Evolutionary conservation across 768 basidiomycete species (phyloP).

Genomic region (Leccinum aurantiacum): DNA sequence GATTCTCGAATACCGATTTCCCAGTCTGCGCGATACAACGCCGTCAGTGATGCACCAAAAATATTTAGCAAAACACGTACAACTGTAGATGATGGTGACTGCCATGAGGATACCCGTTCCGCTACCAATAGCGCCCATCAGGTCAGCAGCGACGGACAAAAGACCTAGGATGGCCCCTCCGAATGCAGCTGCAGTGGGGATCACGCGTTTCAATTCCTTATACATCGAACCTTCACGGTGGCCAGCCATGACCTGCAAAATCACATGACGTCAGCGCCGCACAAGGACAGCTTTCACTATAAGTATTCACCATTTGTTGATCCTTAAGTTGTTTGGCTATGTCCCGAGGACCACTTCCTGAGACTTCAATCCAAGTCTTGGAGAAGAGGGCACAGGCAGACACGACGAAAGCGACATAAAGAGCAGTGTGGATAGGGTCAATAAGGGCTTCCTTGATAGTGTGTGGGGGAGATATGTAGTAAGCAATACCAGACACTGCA

Average conservation of each 20-base stretch:
- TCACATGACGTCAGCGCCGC: slow-evolving; percentile 1
- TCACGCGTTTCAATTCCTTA: slow-evolving; percentile 97
- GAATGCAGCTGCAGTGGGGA: slow-evolving; percentile 96
- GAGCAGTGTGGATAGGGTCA: slow-evolving; percentile 90
- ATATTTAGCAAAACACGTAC: slow-evolving; percentile 5
- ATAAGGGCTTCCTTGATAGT: slow-evolving; percentile 83
- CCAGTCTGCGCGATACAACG: slow-evolving; percentile 59
- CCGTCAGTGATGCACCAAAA: background rate
- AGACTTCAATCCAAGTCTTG: slow-evolving; percentile 99
- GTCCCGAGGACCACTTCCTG: slow-evolving; percentile 92
- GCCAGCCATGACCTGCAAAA: slow-evolving; percentile 67
- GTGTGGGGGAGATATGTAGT: slow-evolving; percentile 99
- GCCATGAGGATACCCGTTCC: slow-evolving; percentile 98
- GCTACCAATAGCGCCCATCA: slow-evolving; percentile 95
- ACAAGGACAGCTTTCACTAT: background rate
- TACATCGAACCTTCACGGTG: slow-evolving; percentile 99
- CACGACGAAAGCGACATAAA: slow-evolving; percentile 92
- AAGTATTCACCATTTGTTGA: slow-evolving; percentile 79
- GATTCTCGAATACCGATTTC: slow-evolving; percentile 86
- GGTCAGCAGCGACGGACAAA: slow-evolving; percentile 85
- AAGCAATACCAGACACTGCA: slow-evolving; percentile 88
- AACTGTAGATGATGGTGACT: slow-evolving; percentile 96
- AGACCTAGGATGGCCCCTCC: slow-evolving; percentile 96
- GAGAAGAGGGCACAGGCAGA: slow-evolving; percentile 95
- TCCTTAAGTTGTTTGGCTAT: slow-evolving; percentile 99